Evolutionary conservation across 805 yeast genomes (phyloP).

Genomic region (Starmerella ratchasimensis): DNA sequence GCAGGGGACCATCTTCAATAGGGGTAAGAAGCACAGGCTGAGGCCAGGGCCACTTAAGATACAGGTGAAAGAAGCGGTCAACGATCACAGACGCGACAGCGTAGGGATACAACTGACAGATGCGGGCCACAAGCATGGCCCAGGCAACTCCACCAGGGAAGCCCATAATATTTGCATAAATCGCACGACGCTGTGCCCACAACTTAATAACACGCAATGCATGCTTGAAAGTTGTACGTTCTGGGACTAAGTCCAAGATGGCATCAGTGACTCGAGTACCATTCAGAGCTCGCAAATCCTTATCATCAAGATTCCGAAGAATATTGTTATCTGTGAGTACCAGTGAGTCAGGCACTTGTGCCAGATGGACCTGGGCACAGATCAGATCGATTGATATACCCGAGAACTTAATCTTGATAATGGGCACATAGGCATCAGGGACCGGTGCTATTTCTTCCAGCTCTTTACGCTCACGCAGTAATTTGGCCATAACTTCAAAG

Average conservation of each 20-base stretch:
- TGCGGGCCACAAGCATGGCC: constrained; percentile 98
- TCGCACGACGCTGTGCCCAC: constrained; percentile 93
- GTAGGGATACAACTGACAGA: constrained; percentile 91
- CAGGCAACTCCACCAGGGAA: constrained; percentile 99
- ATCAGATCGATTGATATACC: constrained; percentile 91
- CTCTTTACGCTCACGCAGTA: constrained; percentile 62
- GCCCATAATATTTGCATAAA: constrained; percentile 89
- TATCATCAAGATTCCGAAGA: constrained; percentile 76
- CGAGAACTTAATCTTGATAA: constrained; percentile 72
- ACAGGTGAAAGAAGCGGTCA: constrained; percentile 75
- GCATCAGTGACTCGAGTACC: constrained; percentile 98
- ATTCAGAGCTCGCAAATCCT: constrained; percentile 75
- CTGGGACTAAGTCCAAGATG: constrained; percentile 77
- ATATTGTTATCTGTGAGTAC: constrained; percentile 75
- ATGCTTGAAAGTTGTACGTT: constrained; percentile 80
- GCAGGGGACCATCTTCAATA: constrained; percentile 94
- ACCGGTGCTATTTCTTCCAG: constrained; percentile 84
- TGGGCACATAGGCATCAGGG: constrained; percentile 96
- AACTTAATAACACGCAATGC: constrained; percentile 84
- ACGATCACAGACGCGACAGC: constrained; percentile 87
- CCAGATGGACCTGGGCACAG: constrained; percentile 68
- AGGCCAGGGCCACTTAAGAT: constrained; percentile 94
- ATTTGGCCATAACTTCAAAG: constrained; percentile 60
- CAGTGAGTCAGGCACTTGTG: constrained; percentile 65
- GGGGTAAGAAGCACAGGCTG: constrained; percentile 88